Evolutionary conservation across 441 rosid genomes (phyloP).

Genomic region (Cnidoscolus chayamansa): DNA sequence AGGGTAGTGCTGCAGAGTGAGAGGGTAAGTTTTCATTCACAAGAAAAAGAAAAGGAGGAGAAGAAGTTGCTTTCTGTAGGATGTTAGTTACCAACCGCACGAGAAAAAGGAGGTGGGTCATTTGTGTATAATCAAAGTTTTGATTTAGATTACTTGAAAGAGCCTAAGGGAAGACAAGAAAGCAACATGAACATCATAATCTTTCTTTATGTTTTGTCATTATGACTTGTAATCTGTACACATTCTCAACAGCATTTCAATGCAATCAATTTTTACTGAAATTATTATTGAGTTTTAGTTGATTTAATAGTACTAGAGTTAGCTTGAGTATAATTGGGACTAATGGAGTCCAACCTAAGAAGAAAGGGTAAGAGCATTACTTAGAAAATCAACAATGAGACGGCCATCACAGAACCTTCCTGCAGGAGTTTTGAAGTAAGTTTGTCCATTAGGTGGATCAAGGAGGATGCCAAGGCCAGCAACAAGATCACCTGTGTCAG

Average conservation of each 20-base stretch:
- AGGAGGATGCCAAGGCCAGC: slow-evolving; percentile 36
- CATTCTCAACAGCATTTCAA: not conserved
- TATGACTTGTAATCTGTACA: no score
- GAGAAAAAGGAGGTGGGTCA: slow-evolving; percentile 26
- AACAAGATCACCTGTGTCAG: slow-evolving; percentile 42
- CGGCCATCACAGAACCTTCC: slow-evolving; percentile 46
- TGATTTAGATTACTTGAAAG: slow-evolving; percentile 26
- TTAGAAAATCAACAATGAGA: slow-evolving; percentile 40
- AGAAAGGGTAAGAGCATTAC: slow-evolving; percentile 34
- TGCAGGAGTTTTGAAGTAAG: slow-evolving; percentile 31
- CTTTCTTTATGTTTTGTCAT: not conserved
- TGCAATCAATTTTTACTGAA: no score
- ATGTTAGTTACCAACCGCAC: slow-evolving; percentile 35
- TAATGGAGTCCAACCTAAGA: no score
- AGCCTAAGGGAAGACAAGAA: slow-evolving; percentile 1
- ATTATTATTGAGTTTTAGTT: no score
- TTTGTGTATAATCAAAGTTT: slow-evolving; percentile 30
- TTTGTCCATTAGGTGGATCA: slow-evolving; percentile 33
- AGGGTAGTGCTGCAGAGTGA: not conserved
- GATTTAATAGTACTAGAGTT: no score
- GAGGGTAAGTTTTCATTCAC: not conserved
- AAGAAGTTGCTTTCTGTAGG: slow-evolving; percentile 24
- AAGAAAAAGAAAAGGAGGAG: not conserved
- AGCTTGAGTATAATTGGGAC: no score
- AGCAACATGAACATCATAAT: not conserved